Conservation (phyloP, 768 basidiomycete species). For the Lentinus tigrinus region DNA sequence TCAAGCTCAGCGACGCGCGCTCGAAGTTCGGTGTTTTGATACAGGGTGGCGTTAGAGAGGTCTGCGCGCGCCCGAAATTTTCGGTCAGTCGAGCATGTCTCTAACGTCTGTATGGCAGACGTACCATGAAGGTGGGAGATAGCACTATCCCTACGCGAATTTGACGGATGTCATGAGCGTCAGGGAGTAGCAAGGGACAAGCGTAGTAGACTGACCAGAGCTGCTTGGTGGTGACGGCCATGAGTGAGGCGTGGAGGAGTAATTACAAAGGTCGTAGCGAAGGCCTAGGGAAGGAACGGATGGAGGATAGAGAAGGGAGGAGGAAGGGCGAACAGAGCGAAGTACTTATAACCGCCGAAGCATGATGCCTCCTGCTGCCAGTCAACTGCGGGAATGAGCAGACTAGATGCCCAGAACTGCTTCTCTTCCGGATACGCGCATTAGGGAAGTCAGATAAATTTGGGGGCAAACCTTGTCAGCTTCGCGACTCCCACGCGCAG, state of each 20-base stretch:
- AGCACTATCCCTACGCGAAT: constrained; percentile 54
- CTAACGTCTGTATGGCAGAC: constrained; percentile 16
- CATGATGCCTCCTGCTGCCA: constrained; percentile 29
- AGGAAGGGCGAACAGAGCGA: constrained; percentile 17
- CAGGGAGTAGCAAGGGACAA: not conserved
- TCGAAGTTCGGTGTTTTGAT: constrained; percentile 64
- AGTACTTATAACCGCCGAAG: constrained; percentile 31
- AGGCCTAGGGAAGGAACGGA: constrained; percentile 11
- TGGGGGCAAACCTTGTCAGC: constrained; percentile 17
- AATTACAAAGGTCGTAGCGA: constrained; percentile 3
- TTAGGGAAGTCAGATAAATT: constrained; percentile 15
- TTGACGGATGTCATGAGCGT: not conserved
- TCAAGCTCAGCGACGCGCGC: constrained; percentile 65
- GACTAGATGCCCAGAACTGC: constrained; percentile 26
- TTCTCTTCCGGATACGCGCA: constrained; percentile 20
- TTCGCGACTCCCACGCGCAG: constrained; percentile 20
- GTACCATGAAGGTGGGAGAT: constrained; percentile 61
- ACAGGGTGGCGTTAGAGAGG: constrained; percentile 62
- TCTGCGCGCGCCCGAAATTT: constrained; percentile 34
- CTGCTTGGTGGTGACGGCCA: constrained; percentile 47
- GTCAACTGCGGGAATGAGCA: constrained; percentile 23
- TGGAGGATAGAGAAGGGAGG: constrained; percentile 23
- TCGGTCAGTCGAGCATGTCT: constrained; percentile 47
- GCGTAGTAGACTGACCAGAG: constrained; percentile 50
- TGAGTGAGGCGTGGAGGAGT: not conserved